phyloP scores from a whole-genome alignment of 495 filamentous ascomycete genomes.

The Neurospora pannonica region DNA sequence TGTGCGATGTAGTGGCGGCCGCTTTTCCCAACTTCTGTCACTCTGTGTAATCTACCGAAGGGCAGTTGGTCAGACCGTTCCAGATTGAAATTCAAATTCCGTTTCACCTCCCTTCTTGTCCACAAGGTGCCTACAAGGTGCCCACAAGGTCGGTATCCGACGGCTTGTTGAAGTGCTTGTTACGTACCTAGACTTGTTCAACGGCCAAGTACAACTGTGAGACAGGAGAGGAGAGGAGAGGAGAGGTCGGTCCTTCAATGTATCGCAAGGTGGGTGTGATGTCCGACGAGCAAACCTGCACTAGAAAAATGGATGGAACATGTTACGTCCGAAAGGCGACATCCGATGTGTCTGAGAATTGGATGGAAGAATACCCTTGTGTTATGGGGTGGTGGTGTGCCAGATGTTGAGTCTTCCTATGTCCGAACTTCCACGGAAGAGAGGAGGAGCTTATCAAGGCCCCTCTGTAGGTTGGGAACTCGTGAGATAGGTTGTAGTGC shows the following conservation, averaged over 20 bases:
- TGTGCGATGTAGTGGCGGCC: neutral
- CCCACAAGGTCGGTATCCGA: neutral
- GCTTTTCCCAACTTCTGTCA: neutral
- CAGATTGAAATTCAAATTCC: neutral
- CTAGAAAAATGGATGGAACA: neutral
- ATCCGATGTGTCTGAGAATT: neutral
- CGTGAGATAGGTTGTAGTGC: neutral
- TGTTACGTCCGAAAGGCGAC: neutral
- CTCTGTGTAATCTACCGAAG: neutral
- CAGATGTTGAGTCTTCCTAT: neutral
- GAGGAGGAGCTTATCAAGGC: neutral
- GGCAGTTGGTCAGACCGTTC: neutral
- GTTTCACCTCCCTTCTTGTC: neutral
- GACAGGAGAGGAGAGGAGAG: neutral
- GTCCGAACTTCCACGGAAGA: neutral
- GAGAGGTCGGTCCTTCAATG: neutral
- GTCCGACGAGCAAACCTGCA: neutral
- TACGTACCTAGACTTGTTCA: neutral
- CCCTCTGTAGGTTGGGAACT: neutral
- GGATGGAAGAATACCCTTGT: neutral
- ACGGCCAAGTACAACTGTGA: neutral
- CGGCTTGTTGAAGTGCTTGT: neutral
- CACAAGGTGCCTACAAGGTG: neutral
- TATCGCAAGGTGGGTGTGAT: neutral
- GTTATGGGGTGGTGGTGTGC: neutral